phyloP scores from a whole-genome alignment of 2,329 filamentous ascomycete genomes.

The Fusarium sp. region DNA sequence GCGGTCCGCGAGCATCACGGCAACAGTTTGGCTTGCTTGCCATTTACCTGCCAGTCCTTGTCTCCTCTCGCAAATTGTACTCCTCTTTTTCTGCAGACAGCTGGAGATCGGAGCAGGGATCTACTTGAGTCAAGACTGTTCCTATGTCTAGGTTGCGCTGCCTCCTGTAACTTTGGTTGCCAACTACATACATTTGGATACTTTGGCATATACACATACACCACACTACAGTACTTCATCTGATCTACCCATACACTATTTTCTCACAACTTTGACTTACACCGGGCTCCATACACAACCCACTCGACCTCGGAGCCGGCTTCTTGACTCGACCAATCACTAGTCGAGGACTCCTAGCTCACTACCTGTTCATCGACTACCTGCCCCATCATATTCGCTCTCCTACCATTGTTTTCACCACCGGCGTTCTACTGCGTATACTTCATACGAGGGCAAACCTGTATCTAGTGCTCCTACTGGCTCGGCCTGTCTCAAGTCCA shows the following conservation, averaged over 20 bases:
- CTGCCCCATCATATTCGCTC: constrained; percentile 19
- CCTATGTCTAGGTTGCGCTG: constrained; percentile 7
- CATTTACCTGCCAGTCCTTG: background rate
- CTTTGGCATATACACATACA: constrained; percentile 10
- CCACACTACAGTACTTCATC: constrained; percentile 2
- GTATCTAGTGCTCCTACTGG: constrained; percentile 8
- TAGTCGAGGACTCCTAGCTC: constrained; percentile 8
- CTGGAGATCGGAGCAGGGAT: background rate
- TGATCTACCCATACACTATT: constrained; percentile 6
- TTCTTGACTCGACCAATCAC: constrained; percentile 29
- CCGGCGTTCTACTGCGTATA: constrained; percentile 8
- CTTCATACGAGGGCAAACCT: constrained; percentile 5
- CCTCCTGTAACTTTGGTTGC: background rate
- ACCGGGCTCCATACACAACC: constrained; percentile 34
- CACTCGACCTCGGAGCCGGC: constrained; percentile 17
- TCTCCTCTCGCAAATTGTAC: background rate
- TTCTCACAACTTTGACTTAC: constrained; percentile 31
- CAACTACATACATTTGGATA: constrained; percentile 4
- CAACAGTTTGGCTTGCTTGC: background rate
- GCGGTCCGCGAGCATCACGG: background rate
- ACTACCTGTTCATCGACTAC: constrained; percentile 14
- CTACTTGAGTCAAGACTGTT: constrained; percentile 2
- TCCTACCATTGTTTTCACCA: constrained; percentile 19
- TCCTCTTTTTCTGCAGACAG: background rate
- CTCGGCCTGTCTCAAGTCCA: constrained; percentile 19